A percentile compares a stretch with the other conserved stretches of the same genome.
These are phyloP conservation scores for Endoconidiophora polonica DNA, from an alignment of 2,329 filamentous ascomycete genomes.

Conservation along the genomic window DNA sequence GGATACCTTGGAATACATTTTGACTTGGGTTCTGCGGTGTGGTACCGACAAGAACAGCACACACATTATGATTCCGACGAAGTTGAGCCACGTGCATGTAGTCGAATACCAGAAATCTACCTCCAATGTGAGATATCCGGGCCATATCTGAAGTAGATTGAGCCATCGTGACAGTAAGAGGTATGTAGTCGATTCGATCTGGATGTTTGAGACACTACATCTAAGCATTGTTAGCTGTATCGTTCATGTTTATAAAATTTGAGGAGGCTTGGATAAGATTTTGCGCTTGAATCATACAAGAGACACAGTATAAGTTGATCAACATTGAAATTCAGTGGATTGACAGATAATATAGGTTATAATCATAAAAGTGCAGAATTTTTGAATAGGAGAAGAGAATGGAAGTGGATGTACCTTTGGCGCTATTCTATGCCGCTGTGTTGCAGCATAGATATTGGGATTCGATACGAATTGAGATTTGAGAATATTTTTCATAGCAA, in stretches of 20 bases:
- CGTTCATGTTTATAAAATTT: background rate
- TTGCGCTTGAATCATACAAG: conserved; percentile 8
- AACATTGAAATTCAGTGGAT: conserved; percentile 36
- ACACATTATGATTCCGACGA: conserved; percentile 66
- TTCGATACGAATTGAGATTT: too few relatives aligned
- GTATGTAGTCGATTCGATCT: background rate
- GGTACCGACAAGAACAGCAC: conserved; percentile 70
- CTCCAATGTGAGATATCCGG: conserved; percentile 64
- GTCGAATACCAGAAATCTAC: conserved; percentile 81
- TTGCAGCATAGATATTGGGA: too few relatives aligned
- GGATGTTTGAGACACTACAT: background rate
- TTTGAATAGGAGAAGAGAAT: too few relatives aligned
- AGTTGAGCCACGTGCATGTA: conserved; percentile 62
- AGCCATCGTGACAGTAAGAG: background rate
- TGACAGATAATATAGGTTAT: conserved; percentile 32
- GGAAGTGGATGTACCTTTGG: too few relatives aligned
- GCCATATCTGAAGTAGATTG: conserved; percentile 31
- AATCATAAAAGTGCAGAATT: conserved; percentile 6
- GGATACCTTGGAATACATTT: conserved; percentile 81
- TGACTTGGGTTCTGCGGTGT: conserved; percentile 87
- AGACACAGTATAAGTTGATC: conserved; percentile 19
- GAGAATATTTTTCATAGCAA: too few relatives aligned
- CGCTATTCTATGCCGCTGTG: too few relatives aligned
- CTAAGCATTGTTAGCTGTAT: conserved; percentile 7
- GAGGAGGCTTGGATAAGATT: background rate